phyloP scores from a whole-genome alignment of 2,329 filamentous ascomycete genomes.

The Cercospora sp. region DNA sequence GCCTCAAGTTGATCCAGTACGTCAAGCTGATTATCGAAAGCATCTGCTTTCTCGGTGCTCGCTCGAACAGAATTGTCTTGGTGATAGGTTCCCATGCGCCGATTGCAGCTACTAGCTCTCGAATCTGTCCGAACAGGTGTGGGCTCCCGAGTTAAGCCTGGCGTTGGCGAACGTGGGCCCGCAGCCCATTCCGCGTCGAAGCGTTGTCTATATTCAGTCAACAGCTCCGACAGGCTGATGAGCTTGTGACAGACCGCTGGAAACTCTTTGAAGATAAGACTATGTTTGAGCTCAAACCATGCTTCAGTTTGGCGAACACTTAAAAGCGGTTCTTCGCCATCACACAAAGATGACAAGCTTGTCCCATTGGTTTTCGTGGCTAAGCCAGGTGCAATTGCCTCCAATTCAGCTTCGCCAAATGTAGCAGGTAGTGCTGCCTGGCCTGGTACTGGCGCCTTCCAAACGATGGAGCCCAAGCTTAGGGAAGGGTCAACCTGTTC shows the following conservation, averaged over 20 bases:
- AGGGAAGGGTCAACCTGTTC: conserved; percentile 47
- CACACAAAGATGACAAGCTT: conserved; percentile 54
- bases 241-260: conserved; percentile 44
- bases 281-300: conserved; percentile 52
- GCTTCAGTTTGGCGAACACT: conserved; percentile 52
- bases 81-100: background rate
- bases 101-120: conserved; percentile 14
- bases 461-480: conserved; percentile 49
- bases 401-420: conserved; percentile 47
- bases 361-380: conserved; percentile 44
- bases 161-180: conserved; percentile 19
- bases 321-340: conserved; percentile 45
- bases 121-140: conserved; percentile 21
- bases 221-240: conserved; percentile 45
- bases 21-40: conserved; percentile 7
- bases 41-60: conserved; percentile 14
- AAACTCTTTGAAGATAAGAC: conserved; percentile 53
- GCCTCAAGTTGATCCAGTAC: conserved; percentile 34
- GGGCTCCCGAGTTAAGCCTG: conserved; percentile 22
- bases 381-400: conserved; percentile 42
- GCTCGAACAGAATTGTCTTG: conserved; percentile 1
- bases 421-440: conserved; percentile 46
- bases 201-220: conserved; percentile 30
- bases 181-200: conserved; percentile 27
- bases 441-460: conserved; percentile 47